Evolutionary conservation across 139 green algal species (phyloP).

Genomic region (Edaphochlamys debaryana): DNA sequence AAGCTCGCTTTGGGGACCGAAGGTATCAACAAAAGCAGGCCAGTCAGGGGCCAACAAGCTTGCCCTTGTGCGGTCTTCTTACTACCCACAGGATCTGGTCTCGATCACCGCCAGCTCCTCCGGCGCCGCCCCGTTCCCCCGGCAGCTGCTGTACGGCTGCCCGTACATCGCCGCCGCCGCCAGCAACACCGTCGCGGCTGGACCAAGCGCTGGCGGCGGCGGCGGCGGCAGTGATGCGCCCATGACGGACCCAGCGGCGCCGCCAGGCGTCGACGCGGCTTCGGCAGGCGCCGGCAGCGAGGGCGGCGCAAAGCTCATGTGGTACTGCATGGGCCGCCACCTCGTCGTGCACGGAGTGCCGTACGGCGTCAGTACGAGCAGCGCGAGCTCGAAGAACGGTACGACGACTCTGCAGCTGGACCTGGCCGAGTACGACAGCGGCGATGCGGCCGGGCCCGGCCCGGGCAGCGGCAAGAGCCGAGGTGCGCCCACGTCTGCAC

Average conservation of each 20-base stretch:
- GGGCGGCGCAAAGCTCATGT: background rate
- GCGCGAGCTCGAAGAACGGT: background rate
- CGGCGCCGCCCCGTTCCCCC: no score
- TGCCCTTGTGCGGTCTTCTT: no score
- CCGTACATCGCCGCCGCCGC: background rate
- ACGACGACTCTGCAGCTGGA: background rate
- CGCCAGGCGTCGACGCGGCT: background rate
- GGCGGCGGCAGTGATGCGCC: background rate
- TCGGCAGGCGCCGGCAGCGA: background rate
- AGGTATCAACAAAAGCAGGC: no score
- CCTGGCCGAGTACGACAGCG: conserved; percentile 14
- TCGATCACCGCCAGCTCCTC: no score
- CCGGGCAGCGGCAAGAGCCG: background rate
- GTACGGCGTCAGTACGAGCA: background rate
- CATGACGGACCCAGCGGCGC: background rate
- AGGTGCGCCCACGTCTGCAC: no score
- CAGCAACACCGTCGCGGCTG: background rate
- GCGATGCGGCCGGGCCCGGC: background rate
- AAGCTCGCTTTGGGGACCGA: no score
- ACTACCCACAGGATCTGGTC: no score
- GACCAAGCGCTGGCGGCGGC: background rate
- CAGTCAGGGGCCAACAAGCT: no score
- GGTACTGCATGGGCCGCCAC: conserved; percentile 29
- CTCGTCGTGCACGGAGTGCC: conserved; percentile 15
- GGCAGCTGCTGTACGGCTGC: conserved; percentile 22